phyloP scores from a whole-genome alignment of 2,329 filamentous ascomycete genomes.

The Ascocoryne sarcoides region DNA sequence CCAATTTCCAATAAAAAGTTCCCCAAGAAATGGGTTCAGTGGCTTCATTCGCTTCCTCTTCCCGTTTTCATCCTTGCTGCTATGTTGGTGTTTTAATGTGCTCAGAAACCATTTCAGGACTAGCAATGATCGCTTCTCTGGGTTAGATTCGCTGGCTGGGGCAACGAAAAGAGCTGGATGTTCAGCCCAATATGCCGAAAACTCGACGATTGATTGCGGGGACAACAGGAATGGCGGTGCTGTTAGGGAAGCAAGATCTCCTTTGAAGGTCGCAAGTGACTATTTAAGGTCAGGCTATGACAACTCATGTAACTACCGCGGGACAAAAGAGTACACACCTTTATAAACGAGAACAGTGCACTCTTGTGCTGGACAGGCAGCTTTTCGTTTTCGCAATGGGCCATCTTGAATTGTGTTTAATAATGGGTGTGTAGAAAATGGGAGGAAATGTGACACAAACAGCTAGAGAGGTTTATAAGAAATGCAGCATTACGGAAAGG shows the following conservation, averaged over 20 bases:
- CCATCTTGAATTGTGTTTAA: no score
- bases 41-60: constrained; percentile 89
- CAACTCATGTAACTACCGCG: no score
- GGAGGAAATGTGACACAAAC: no score
- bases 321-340: no score
- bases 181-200: constrained; percentile 74
- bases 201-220: constrained; percentile 69
- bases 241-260: constrained; percentile 70
- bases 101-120: constrained; percentile 94
- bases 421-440: no score
- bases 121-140: constrained; percentile 72
- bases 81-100: constrained; percentile 80
- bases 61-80: constrained; percentile 55
- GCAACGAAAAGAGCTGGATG: constrained; percentile 72
- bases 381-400: constrained; percentile 18
- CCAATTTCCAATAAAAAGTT: constrained; percentile 89
- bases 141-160: constrained; percentile 67
- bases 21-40: constrained; percentile 88
- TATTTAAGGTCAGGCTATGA: no score
- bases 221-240: constrained; percentile 80
- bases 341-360: constrained; percentile 26
- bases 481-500: no score
- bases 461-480: no score
- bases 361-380: constrained; percentile 20
- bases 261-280: constrained; percentile 76